Conservation (phyloP, 805 yeast species). For the Ogataea trehaloabstinens region DNA sequence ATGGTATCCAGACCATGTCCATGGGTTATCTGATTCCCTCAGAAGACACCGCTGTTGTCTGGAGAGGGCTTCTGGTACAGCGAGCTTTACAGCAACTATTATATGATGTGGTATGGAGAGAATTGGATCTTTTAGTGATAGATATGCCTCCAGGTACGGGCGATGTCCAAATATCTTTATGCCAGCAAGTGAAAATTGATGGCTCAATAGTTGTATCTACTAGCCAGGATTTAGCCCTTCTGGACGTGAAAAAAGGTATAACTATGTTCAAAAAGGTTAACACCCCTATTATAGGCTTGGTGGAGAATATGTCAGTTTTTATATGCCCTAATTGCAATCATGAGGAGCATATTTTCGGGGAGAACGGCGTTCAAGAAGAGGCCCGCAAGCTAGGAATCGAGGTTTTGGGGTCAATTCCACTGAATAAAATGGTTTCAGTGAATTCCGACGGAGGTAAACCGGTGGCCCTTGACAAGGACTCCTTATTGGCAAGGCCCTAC, state of each 20-base stretch:
- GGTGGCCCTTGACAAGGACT: slow-evolving; percentile 42
- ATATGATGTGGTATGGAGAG: slow-evolving; percentile 75
- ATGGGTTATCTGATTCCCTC: slow-evolving; percentile 77
- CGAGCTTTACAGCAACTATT: slow-evolving; percentile 82
- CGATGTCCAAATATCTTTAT: slow-evolving; percentile 78
- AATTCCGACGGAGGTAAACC: slow-evolving; percentile 69
- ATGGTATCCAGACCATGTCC: slow-evolving; percentile 81
- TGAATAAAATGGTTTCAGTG: slow-evolving; percentile 56
- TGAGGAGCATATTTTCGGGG: slow-evolving; percentile 72
- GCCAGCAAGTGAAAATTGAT: slow-evolving; percentile 70
- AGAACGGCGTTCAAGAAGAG: slow-evolving; percentile 53
- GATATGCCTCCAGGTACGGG: slow-evolving; percentile 96
- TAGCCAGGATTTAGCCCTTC: slow-evolving; percentile 80
- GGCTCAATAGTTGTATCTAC: slow-evolving; percentile 85
- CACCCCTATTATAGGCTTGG: slow-evolving; percentile 71
- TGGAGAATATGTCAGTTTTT: slow-evolving; percentile 80
- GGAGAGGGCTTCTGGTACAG: slow-evolving; percentile 88
- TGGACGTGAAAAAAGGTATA: slow-evolving; percentile 79
- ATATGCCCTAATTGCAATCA: slow-evolving; percentile 75
- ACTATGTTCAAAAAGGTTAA: slow-evolving; percentile 71
- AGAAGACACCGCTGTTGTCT: slow-evolving; percentile 68
- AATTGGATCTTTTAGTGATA: slow-evolving; percentile 64
- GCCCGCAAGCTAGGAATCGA: slow-evolving; percentile 47
- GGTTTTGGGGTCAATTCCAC: slow-evolving; percentile 66
- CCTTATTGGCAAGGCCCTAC: slow-evolving; percentile 2